Conservation (phyloP, 352 stramenopile genomes). For the Pythium apleroticum region DNA sequence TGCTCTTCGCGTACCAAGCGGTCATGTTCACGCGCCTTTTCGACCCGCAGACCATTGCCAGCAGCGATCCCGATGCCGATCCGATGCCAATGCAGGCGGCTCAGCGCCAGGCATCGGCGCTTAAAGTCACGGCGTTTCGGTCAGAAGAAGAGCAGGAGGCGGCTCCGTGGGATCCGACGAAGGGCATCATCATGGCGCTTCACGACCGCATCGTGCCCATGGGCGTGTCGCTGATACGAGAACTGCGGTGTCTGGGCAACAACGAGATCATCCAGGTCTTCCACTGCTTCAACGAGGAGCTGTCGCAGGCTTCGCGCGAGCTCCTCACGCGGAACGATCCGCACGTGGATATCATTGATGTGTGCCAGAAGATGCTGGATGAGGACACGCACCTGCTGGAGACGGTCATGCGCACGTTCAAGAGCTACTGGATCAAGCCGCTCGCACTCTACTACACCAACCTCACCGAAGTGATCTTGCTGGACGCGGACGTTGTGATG, state of each 20-base stretch:
- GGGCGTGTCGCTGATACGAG: conserved; percentile 61
- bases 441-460: conserved; percentile 59
- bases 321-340: conserved; percentile 45
- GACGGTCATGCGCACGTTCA: conserved; percentile 37
- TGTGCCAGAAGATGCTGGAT: conserved; percentile 46
- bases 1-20: conserved; percentile 23
- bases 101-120: not conserved
- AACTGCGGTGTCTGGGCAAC: conserved; percentile 46
- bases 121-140: conserved; percentile 9
- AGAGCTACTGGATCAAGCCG: conserved; percentile 72
- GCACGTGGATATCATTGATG: conserved; percentile 56
- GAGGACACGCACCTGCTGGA: conserved; percentile 17
- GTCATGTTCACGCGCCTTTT: conserved; percentile 22
- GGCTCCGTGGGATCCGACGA: conserved; percentile 7
- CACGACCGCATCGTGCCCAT: conserved; percentile 57
- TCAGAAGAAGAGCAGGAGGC: not conserved
- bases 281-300: conserved; percentile 43
- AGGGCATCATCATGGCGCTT: conserved; percentile 48
- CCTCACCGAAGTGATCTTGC: conserved; percentile 50
- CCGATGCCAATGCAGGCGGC: not conserved
- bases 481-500: conserved; percentile 61
- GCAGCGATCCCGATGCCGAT: not conserved
- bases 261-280: conserved; percentile 42
- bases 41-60: conserved; percentile 10
- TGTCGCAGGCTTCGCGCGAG: conserved; percentile 37